Evolutionary conservation across 768 basidiomycete genomes (phyloP).

Genomic region (Podaxis sp.): DNA sequence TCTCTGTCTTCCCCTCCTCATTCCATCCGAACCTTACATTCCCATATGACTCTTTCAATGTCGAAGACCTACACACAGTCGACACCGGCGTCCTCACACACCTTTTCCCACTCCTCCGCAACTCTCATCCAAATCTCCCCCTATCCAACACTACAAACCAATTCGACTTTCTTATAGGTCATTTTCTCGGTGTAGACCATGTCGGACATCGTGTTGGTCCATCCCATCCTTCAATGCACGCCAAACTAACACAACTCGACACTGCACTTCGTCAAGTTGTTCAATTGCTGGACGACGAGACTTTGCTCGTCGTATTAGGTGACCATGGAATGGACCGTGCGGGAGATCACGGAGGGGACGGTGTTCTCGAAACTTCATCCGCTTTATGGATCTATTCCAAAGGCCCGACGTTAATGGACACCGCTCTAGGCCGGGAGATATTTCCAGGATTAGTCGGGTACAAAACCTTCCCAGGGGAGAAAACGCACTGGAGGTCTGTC

Average conservation of each 20-base stretch:
- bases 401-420: constrained; percentile 41
- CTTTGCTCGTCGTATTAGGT: constrained; percentile 85
- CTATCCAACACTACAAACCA: constrained; percentile 17
- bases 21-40: constrained; percentile 72
- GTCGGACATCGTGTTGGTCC: constrained; percentile 94
- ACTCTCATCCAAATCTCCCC: constrained; percentile 14
- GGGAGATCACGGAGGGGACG: constrained; percentile 95
- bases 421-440: constrained; percentile 22
- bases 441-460: constrained; percentile 51
- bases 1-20: constrained; percentile 74
- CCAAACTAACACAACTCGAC: constrained; percentile 89
- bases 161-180: constrained; percentile 90
- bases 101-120: constrained; percentile 72
- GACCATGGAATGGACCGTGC: constrained; percentile 97
- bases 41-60: constrained; percentile 96
- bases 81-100: constrained; percentile 86
- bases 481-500: constrained; percentile 53
- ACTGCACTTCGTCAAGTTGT: constrained; percentile 70
- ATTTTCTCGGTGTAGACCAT: constrained; percentile 95
- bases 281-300: constrained; percentile 73
- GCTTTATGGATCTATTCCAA: constrained; percentile 95
- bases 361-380: constrained; percentile 71
- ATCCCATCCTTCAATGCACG: constrained; percentile 77
- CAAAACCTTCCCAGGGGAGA: constrained; percentile 56
- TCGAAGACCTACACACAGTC: constrained; percentile 95